Evolutionary conservation across 1,139 yeast genomes (phyloP).

Genomic region (Debaryomyces udenii): DNA sequence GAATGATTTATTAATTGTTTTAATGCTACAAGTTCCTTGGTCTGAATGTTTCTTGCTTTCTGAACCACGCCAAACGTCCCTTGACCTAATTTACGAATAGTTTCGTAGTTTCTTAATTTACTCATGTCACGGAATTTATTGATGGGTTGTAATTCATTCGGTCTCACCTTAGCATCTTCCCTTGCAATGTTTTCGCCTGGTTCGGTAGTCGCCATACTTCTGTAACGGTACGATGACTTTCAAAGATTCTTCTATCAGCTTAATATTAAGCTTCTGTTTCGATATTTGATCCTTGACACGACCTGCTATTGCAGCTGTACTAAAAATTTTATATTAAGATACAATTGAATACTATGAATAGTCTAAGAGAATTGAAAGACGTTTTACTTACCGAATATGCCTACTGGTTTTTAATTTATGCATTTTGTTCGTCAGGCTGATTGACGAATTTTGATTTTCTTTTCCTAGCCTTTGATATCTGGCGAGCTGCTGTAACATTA

Average conservation of each 20-base stretch:
- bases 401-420: slow-evolving; percentile 3
- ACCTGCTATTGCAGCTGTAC: slow-evolving; percentile 1
- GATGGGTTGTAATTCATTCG: slow-evolving; percentile 13
- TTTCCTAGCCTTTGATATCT: slow-evolving; percentile 59
- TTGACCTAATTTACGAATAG: slow-evolving; percentile 46
- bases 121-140: slow-evolving; percentile 30
- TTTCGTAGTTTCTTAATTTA: slow-evolving; percentile 33
- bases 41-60: slow-evolving; percentile 37
- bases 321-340: not conserved
- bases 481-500: slow-evolving; percentile 72
- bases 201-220: slow-evolving; percentile 6
- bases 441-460: slow-evolving; percentile 21
- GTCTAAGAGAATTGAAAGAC: slow-evolving; percentile 3
- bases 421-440: slow-evolving; percentile 7
- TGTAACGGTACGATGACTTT: too few relatives aligned
- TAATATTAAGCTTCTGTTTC: slow-evolving; percentile 1
- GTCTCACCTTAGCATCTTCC: not conserved
- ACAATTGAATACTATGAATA: slow-evolving; percentile 5
- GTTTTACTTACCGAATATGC: not conserved
- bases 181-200: not conserved
- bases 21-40: slow-evolving; percentile 49
- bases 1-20: slow-evolving; percentile 83
- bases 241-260: too few relatives aligned
- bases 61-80: slow-evolving; percentile 56
- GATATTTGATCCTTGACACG: slow-evolving; percentile 7